Evolutionary conservation across 768 basidiomycete genomes (phyloP).

Genomic region (Dentipellis fragilis): DNA sequence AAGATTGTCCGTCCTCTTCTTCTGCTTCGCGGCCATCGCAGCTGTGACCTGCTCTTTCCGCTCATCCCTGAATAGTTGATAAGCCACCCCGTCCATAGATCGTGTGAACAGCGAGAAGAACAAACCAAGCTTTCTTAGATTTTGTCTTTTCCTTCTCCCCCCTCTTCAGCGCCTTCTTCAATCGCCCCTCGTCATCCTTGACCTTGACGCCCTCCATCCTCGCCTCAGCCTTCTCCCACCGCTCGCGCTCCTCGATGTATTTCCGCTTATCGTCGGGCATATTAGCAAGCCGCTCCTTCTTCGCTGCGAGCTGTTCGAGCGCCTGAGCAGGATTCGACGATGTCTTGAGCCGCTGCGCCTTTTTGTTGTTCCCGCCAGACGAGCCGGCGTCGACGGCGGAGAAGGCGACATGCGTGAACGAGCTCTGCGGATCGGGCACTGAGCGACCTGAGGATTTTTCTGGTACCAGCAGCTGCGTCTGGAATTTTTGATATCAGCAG

Average conservation of each 20-base stretch:
- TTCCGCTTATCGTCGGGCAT: slow-evolving; percentile 81
- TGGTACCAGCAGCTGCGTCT: slow-evolving; percentile 69
- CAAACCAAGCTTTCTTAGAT: slow-evolving; percentile 80
- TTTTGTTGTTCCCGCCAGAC: slow-evolving; percentile 29
- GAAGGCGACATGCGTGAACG: slow-evolving; percentile 61
- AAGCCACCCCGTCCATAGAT: neutral
- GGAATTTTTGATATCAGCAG: slow-evolving; percentile 2
- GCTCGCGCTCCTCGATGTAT: slow-evolving; percentile 67
- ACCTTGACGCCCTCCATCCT: slow-evolving; percentile 88
- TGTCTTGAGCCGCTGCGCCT: slow-evolving; percentile 47
- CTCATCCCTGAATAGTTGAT: slow-evolving; percentile 53
- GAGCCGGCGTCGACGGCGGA: slow-evolving; percentile 41
- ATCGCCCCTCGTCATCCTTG: slow-evolving; percentile 67
- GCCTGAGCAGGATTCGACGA: slow-evolving; percentile 81
- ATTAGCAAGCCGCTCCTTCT: slow-evolving; percentile 66
- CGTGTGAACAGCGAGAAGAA: slow-evolving; percentile 4
- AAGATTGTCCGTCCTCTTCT: slow-evolving; percentile 88
- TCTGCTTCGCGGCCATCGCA: slow-evolving; percentile 76
- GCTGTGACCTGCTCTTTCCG: slow-evolving; percentile 70
- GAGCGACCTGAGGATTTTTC: slow-evolving; percentile 26
- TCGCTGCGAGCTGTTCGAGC: slow-evolving; percentile 64
- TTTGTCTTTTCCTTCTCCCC: slow-evolving; percentile 86
- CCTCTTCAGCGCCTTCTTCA: slow-evolving; percentile 92
- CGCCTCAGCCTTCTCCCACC: slow-evolving; percentile 86
- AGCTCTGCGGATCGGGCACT: slow-evolving; percentile 18